A percentile compares a stretch with the other conserved stretches of the same genome.
These are phyloP conservation scores for Colletotrichum brevisporum DNA, from an alignment of 2,329 filamentous ascomycete genomes.

Conservation along the genomic window DNA sequence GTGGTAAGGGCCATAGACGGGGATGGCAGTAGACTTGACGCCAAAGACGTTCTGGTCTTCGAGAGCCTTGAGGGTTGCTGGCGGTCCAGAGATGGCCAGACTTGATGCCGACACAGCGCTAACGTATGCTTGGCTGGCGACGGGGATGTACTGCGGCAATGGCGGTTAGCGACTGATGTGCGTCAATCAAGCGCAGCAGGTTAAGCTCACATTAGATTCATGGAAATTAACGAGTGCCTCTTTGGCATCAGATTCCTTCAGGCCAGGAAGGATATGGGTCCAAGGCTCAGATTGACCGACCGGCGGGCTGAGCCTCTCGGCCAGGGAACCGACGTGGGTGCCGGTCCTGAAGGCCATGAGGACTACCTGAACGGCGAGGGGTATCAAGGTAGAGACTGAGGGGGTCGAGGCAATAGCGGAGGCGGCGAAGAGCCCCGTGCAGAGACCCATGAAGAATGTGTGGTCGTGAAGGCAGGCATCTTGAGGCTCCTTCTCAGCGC, in stretches of 20 bases:
- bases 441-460: conserved; percentile 74
- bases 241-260: conserved; percentile 65
- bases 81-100: conserved; percentile 69
- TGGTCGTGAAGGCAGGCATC: conserved; percentile 64
- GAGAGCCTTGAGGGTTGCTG: conserved; percentile 61
- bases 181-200: conserved; percentile 31
- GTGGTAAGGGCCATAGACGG: conserved; percentile 71
- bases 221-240: conserved; percentile 71
- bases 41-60: conserved; percentile 56
- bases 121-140: conserved; percentile 65
- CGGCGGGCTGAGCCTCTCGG: conserved; percentile 59
- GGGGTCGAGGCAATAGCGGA: conserved; percentile 75
- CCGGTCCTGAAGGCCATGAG: conserved; percentile 77
- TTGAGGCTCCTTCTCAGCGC: conserved; percentile 68
- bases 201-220: conserved; percentile 60
- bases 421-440: conserved; percentile 80
- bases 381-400: conserved; percentile 72
- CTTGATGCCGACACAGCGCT: conserved; percentile 65
- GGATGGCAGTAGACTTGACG: conserved; percentile 61
- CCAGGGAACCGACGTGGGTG: conserved; percentile 65
- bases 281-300: conserved; percentile 69
- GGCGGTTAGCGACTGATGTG: neutral
- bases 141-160: conserved; percentile 54
- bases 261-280: conserved; percentile 75
- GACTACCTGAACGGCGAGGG: conserved; percentile 74